Base-by-base conservation (phyloP, 164 flowering plant genomes). In the Vitis amurensis region DNA sequence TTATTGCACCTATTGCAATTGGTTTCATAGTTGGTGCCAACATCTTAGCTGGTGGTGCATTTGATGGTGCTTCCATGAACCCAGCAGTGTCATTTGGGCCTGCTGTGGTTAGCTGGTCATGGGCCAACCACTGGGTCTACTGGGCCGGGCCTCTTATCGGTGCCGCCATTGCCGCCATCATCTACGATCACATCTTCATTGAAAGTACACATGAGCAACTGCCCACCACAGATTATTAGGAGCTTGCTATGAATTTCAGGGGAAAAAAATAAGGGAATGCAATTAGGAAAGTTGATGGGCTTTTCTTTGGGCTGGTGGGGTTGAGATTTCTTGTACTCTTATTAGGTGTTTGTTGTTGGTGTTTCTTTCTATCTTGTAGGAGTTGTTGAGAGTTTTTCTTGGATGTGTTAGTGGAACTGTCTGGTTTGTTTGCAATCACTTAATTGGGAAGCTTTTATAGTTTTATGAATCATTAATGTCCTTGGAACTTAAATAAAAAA, bases 1-100 rank as follows among this genome's bases (percentile, higher is more conserved):
- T 61, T 8, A 52, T 82, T 59, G 88, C 88, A 1, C 88, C 88
- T 0, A 68, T 85, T 55, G 84, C 88, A 8, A 85, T 85, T n/a
- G 88, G 88, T 15, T 70, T 80, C 78, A 79, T 85, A 3, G 86
- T 85, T 27, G 88, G 84, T 23, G 88, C 88, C 15, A 85, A 85
- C 79, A 85, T 85, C 47, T 68, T 85, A 11, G 88, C 71, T 5
- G 88, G 88, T 16, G 88, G 86, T 17, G 84, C 86, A 8, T 85
- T 80, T 14, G 84, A 79, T 58, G 88, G 88, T 14, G 88, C 88
- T 1, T 82, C 88, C 30, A 84, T 84, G 88, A 84, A 84, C 84
- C 88, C 85, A 12, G 87, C 87, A 0, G 87, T 82, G 48, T 71
- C 83, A 2, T 81, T 84, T 49, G 87, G 87, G 2, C 87, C 87